phyloP scores from a whole-genome alignment of 257 asterid species.

The Forsythia viridissima region DNA sequence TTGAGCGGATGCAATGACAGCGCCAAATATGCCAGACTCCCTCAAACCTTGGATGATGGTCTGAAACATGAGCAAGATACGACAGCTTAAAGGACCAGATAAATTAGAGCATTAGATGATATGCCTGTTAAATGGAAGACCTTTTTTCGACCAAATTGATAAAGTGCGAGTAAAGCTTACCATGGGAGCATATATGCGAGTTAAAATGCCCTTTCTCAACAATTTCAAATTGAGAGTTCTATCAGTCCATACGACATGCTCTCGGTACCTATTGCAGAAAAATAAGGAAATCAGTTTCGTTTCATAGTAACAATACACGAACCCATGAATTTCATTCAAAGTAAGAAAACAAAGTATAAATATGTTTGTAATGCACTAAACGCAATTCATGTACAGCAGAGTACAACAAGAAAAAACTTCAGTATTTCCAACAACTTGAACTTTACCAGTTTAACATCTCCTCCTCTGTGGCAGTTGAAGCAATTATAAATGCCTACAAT shows the following conservation, averaged over 20 bases:
- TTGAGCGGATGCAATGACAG: conserved; percentile 64
- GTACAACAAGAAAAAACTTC: conserved; percentile 7
- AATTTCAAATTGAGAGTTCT: conserved; percentile 71
- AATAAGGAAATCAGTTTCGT: neutral
- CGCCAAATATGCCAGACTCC: conserved; percentile 74
- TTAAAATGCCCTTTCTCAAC: conserved; percentile 84
- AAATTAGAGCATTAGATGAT: neutral
- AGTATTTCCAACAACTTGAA: neutral
- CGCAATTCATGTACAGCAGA: neutral
- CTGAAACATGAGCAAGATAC: conserved; percentile 38
- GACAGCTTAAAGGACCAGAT: too few relatives aligned
- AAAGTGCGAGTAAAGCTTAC: conserved; percentile 38
- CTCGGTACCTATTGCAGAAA: conserved; percentile 72
- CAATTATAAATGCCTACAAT: conserved; percentile 91
- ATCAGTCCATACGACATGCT: conserved; percentile 95
- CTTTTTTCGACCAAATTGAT: neutral
- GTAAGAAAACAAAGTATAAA: neutral
- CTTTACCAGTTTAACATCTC: conserved; percentile 92
- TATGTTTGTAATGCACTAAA: neutral
- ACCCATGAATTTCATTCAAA: neutral
- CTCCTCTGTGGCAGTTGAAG: conserved; percentile 96
- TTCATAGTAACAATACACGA: neutral
- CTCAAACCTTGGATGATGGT: conserved; percentile 84
- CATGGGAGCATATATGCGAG: conserved; percentile 97
- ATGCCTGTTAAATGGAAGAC: conserved; percentile 1